These are phyloP conservation scores for Schizosaccharomyces osmophilus DNA, from an alignment of 805 yeast species.

Conservation along the genomic window DNA sequence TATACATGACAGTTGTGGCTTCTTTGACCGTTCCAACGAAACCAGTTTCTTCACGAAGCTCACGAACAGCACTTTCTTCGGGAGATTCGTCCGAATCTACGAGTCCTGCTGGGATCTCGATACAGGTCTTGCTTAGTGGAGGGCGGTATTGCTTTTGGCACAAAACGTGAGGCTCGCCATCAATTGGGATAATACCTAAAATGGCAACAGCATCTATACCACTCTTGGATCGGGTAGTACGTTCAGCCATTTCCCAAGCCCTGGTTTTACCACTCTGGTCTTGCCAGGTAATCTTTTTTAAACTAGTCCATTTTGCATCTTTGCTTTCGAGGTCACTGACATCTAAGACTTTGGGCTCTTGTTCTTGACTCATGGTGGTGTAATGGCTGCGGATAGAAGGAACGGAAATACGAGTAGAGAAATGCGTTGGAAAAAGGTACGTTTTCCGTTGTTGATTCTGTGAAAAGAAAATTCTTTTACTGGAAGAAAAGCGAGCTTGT, in stretches of 20 bases:
- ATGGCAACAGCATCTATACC: conserved; percentile 37
- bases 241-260: conserved; percentile 2
- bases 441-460: no score
- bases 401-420: not conserved
- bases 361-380: not conserved
- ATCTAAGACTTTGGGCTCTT: not conserved
- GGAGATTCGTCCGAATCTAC: conserved; percentile 57
- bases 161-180: conserved; percentile 23
- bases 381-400: not conserved
- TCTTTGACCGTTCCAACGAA: conserved; percentile 39
- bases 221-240: not conserved
- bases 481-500: no score
- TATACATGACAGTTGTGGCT: conserved; percentile 27
- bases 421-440: not conserved
- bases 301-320: conserved; percentile 2
- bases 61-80: conserved; percentile 65
- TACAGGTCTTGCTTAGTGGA: conserved; percentile 27
- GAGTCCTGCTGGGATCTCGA: conserved; percentile 89
- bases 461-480: no score
- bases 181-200: conserved; percentile 38
- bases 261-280: not conserved
- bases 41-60: conserved; percentile 80
- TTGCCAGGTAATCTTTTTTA: not conserved
- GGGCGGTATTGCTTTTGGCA: conserved; percentile 83
- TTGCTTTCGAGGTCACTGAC: not conserved